phyloP scores from a whole-genome alignment of 2,329 filamentous ascomycete species.

The Paraphoma sp. region DNA sequence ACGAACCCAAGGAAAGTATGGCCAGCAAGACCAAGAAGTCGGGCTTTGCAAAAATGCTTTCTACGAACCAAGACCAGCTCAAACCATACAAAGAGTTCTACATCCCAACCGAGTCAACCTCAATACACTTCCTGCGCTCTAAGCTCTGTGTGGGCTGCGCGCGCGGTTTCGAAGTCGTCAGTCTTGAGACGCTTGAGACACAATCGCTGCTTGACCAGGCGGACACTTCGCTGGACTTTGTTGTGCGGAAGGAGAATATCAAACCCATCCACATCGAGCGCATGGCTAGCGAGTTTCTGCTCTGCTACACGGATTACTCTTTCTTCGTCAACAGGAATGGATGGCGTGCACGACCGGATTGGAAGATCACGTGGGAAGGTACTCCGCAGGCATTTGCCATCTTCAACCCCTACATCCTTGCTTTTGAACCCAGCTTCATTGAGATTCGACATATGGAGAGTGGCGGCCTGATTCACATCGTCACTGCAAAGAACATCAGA shows the following conservation, averaged over 20 bases:
- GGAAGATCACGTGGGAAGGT: conserved; percentile 98
- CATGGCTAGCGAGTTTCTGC: conserved; percentile 93
- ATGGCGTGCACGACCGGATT: conserved; percentile 94
- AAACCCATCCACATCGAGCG: conserved; percentile 97
- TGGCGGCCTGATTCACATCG: conserved; percentile 87
- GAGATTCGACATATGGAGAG: conserved; percentile 96
- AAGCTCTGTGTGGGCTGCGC: conserved; percentile 97
- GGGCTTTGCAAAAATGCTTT: conserved; percentile 94
- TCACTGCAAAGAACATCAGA: conserved; percentile 94
- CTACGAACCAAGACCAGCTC: conserved; percentile 88
- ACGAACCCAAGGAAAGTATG: conserved; percentile 94
- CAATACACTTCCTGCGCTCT: conserved; percentile 95
- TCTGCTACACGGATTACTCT: conserved; percentile 98
- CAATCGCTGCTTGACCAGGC: conserved; percentile 97
- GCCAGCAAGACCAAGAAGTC: conserved; percentile 95
- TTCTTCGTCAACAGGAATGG: conserved; percentile 99
- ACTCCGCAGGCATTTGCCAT: conserved; percentile 90
- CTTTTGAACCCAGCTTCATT: conserved; percentile 97
- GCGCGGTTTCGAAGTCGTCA: conserved; percentile 95
- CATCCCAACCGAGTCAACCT: conserved; percentile 97
- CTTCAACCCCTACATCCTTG: conserved; percentile 95
- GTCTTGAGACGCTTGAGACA: conserved; percentile 94
- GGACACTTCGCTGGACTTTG: conserved; percentile 96
- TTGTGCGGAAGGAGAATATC: conserved; percentile 89
- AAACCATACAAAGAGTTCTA: conserved; percentile 91